Evolutionary conservation across 164 flowering plant genomes (phyloP).

Genomic region (Aristolochia californica): DNA sequence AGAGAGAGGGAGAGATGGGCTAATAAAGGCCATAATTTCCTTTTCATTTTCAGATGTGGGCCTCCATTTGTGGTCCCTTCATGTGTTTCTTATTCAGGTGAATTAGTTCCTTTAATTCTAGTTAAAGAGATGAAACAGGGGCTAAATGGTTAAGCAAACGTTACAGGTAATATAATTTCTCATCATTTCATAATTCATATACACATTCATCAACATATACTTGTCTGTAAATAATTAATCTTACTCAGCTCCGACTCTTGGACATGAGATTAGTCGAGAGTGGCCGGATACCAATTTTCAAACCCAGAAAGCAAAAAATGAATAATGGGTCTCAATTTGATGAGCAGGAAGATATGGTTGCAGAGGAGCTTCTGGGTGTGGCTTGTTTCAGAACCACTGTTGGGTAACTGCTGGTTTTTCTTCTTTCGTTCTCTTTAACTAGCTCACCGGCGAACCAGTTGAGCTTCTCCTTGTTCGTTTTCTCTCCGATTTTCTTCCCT

Average conservation of each 20-base stretch:
- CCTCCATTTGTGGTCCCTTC: no score
- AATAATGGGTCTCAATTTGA: not conserved
- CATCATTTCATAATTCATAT: no score
- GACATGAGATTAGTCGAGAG: slow-evolving; percentile 1
- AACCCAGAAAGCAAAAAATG: not conserved
- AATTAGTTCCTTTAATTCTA: no score
- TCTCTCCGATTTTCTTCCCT: slow-evolving; percentile 40
- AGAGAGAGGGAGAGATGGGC: no score
- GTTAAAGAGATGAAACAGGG: no score
- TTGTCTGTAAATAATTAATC: no score
- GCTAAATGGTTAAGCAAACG: no score
- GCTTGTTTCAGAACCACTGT: slow-evolving; percentile 41
- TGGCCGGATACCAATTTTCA: not conserved
- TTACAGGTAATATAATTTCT: no score
- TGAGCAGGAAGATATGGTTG: slow-evolving; percentile 16
- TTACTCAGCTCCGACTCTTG: slow-evolving; percentile 2
- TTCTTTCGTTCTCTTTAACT: slow-evolving; percentile 49
- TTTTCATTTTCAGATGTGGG: no score
- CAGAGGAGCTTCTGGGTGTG: slow-evolving; percentile 38
- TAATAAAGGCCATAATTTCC: no score
- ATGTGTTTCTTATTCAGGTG: no score
- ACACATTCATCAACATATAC: no score
- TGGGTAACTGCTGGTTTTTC: slow-evolving; percentile 37
- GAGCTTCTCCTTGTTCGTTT: slow-evolving; percentile 39
- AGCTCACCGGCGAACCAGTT: slow-evolving; percentile 31